Conservation (phyloP, 441 rosid species). For the Pelargonium exstipulatum region DNA sequence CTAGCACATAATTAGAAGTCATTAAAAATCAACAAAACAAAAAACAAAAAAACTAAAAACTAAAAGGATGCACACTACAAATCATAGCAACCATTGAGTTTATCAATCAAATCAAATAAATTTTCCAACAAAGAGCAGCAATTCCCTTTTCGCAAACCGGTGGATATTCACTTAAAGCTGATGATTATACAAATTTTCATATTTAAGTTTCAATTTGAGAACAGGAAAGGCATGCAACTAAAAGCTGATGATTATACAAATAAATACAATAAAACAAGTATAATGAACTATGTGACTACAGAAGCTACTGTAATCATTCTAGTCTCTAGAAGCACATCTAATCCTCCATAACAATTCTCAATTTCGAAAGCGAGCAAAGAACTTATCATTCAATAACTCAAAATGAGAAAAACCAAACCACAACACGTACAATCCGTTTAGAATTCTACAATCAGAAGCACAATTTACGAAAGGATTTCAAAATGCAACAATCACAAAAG, state of each 20-base stretch:
- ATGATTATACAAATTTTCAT: not conserved
- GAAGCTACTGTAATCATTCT: not conserved
- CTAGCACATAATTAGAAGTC: no score
- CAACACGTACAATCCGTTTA: not conserved
- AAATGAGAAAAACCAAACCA: not conserved
- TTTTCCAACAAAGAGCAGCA: no score
- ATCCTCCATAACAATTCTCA: not conserved
- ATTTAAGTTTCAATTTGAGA: not conserved
- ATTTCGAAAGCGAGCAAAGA: not conserved
- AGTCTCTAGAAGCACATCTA: not conserved
- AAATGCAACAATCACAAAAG: slow-evolving; percentile 2
- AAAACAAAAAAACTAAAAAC: no score
- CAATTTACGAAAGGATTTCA: not conserved
- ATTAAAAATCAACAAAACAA: no score
- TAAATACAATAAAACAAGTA: not conserved
- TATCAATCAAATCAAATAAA: no score
- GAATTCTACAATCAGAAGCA: not conserved
- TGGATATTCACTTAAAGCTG: no score
- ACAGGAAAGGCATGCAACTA: no score
- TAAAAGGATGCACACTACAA: no score
- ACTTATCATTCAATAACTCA: not conserved
- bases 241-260: not conserved
- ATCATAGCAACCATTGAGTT: no score
- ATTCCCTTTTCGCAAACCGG: no score
- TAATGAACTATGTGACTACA: not conserved